Percentiles rank a stretch among this genome's conserved stretches.
phyloP scores from a whole-genome alignment of 306 rosid species.

The Arachis stenosperma region DNA sequence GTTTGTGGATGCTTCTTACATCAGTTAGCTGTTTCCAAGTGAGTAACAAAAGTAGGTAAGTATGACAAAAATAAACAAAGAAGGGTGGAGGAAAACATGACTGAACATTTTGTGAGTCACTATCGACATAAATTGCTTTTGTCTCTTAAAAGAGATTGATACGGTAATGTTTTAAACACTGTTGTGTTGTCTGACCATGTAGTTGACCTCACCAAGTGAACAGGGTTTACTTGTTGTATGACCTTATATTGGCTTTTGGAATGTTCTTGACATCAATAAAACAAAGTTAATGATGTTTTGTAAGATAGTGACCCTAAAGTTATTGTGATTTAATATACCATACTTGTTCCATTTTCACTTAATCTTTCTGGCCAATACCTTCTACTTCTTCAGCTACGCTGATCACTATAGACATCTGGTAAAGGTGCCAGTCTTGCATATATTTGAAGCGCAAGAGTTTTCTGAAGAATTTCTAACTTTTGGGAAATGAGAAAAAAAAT shows the following conservation, averaged over 20 bases:
- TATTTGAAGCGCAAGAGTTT: neutral
- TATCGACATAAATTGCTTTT: neutral
- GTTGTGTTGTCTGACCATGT: too few relatives aligned
- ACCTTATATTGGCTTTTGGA: neutral
- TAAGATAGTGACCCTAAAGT: neutral
- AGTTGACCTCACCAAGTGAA: too few relatives aligned
- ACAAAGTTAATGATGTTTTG: too few relatives aligned
- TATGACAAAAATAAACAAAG: neutral
- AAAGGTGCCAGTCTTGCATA: neutral
- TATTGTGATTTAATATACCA: neutral
- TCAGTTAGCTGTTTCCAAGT: neutral
- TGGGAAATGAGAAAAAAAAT: neutral
- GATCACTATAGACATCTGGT: neutral
- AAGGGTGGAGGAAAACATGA: conserved; percentile 10
- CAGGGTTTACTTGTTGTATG: too few relatives aligned
- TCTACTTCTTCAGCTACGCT: neutral
- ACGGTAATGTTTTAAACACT: too few relatives aligned
- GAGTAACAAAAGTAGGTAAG: conserved; percentile 10
- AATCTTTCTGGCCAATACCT: neutral
- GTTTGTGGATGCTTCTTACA: conserved; percentile 16
- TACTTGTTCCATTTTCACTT: neutral
- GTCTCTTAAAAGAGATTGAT: neutral
- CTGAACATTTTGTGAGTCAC: conserved; percentile 4
- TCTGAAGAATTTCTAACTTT: neutral
- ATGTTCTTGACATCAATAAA: neutral